phyloP scores from a whole-genome alignment of 2,329 filamentous ascomycete species.

The Teratosphaeria gauchensis region DNA sequence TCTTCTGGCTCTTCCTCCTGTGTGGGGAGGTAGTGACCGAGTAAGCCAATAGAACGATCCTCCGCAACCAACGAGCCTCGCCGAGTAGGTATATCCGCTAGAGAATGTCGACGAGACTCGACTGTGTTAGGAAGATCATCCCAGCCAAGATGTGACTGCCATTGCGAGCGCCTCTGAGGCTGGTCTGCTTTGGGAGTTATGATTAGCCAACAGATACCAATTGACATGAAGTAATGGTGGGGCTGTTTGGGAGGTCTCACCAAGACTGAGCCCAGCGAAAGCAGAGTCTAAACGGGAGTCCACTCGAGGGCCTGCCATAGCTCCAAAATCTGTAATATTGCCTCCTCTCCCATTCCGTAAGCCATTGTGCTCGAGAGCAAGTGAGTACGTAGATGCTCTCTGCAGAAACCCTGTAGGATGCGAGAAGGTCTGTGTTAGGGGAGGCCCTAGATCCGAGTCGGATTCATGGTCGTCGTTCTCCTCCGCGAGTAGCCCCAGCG shows the following conservation, averaged over 20 bases:
- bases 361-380: constrained; percentile 9
- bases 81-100: constrained; percentile 42
- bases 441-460: constrained; percentile 18
- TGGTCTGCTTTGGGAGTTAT: constrained; percentile 11
- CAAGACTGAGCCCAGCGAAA: constrained; percentile 19
- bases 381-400: constrained; percentile 22
- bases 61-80: constrained; percentile 25
- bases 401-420: constrained; percentile 23
- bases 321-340: constrained; percentile 7
- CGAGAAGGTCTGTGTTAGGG: constrained; percentile 23
- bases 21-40: not conserved
- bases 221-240: constrained; percentile 47
- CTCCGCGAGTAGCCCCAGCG: constrained; percentile 21
- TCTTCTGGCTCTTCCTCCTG: not conserved
- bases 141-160: constrained; percentile 64
- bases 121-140: constrained; percentile 52
- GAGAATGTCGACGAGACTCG: constrained; percentile 71
- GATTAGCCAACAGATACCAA: not conserved
- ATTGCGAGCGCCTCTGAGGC: constrained; percentile 36
- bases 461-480: constrained; percentile 12
- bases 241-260: constrained; percentile 17
- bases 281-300: constrained; percentile 17
- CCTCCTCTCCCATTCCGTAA: constrained; percentile 1
- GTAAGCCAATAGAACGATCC: not conserved
- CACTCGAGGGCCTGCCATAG: not conserved